These are phyloP conservation scores for Nephelium lappaceum DNA, from an alignment of 345 rosid genomes.

Conservation along the genomic window DNA sequence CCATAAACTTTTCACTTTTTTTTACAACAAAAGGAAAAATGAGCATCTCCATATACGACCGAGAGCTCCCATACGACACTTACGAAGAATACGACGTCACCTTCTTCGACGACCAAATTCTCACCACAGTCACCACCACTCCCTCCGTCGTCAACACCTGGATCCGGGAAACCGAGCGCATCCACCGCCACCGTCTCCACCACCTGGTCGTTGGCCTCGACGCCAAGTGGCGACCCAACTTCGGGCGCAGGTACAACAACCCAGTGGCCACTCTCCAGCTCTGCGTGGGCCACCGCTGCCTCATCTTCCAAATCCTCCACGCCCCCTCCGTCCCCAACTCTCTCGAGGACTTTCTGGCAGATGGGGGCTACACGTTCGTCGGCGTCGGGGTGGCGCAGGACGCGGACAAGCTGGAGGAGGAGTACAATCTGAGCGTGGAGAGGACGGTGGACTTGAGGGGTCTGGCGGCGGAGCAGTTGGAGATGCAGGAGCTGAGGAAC, in stretches of 20 bases:
- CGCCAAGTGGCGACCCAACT: constrained; percentile 58
- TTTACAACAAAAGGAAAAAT: too few relatives aligned
- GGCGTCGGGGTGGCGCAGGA: constrained; percentile 45
- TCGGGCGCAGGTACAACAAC: constrained; percentile 21
- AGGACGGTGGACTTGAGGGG: constrained; percentile 40
- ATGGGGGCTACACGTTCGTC: constrained; percentile 31
- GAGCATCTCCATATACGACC: constrained; percentile 27
- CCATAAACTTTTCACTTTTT: too few relatives aligned
- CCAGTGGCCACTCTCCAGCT: constrained; percentile 50
- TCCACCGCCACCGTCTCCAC: constrained; percentile 11
- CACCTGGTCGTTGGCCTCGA: constrained; percentile 47
- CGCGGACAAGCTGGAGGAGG: constrained; percentile 37
- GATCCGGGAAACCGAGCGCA: constrained; percentile 27
- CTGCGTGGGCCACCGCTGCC: constrained; percentile 39
- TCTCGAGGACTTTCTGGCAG: constrained; percentile 27
- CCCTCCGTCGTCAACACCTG: constrained; percentile 36
- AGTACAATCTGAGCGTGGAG: constrained; percentile 26
- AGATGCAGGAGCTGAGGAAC: constrained; percentile 23
- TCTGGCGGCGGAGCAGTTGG: constrained; percentile 30
- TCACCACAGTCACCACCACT: constrained; percentile 36
- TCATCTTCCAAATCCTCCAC: constrained; percentile 43
- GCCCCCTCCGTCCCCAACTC: constrained; percentile 14
- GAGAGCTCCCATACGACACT: constrained; percentile 30
- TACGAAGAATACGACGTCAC: constrained; percentile 46
- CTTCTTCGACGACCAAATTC: constrained; percentile 39